phyloP scores from a whole-genome alignment of 257 asterid genomes.

The Capsicum pubescens region DNA sequence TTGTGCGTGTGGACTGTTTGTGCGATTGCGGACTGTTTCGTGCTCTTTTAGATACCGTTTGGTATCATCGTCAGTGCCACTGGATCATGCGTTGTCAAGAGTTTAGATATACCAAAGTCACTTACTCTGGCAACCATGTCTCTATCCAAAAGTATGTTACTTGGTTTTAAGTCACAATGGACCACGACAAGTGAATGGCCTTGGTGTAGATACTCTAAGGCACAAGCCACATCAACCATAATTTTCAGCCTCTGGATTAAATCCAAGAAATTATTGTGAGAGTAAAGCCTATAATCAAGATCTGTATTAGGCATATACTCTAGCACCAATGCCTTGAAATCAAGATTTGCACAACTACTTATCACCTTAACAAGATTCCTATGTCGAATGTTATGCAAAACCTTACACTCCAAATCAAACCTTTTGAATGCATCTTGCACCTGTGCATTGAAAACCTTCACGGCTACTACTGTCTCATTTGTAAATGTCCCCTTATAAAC shows the following conservation, averaged over 20 bases:
- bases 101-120: no score
- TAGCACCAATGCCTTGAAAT: constrained; percentile 27
- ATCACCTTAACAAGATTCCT: constrained; percentile 31
- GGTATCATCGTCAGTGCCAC: no score
- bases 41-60: no score
- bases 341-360: constrained; percentile 20
- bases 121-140: constrained; percentile 5
- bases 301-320: constrained; percentile 29
- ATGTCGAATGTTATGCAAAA: constrained; percentile 19
- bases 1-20: no score
- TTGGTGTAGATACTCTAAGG: constrained; percentile 28
- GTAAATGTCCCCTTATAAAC: constrained; percentile 4
- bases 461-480: not conserved
- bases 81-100: no score
- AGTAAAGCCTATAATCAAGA: constrained; percentile 25
- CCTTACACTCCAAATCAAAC: constrained; percentile 24
- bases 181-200: not conserved
- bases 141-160: constrained; percentile 27
- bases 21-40: no score
- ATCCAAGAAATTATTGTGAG: constrained; percentile 24
- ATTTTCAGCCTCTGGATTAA: constrained; percentile 9
- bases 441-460: constrained; percentile 23
- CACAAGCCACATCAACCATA: constrained; percentile 29
- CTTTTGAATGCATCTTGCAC: constrained; percentile 3
- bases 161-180: constrained; percentile 32